Conservation (phyloP, 2,329 filamentous ascomycete species). For the Paradendryphiella salina region DNA sequence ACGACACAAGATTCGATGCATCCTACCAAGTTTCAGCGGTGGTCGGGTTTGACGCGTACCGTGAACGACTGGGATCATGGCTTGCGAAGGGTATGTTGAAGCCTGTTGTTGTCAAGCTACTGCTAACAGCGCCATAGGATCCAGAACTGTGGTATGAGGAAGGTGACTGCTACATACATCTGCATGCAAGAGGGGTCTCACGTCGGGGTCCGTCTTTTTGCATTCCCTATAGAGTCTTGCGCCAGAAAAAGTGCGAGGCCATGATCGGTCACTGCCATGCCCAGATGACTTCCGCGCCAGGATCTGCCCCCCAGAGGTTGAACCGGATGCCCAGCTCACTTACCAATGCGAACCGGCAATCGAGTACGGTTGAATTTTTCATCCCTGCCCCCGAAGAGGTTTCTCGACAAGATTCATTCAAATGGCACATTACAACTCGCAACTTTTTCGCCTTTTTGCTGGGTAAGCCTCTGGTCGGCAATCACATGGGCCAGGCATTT, state of each 20-base stretch:
- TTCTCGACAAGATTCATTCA: conserved; percentile 59
- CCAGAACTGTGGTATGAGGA: conserved; percentile 69
- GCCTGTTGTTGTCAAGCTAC: background rate
- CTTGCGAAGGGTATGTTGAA: conserved; percentile 49
- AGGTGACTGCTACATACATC: conserved; percentile 70
- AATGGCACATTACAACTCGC: conserved; percentile 69
- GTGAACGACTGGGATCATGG: conserved; percentile 50
- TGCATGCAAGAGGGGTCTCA: conserved; percentile 68
- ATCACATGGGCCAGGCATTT: conserved; percentile 65
- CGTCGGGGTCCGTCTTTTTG: conserved; percentile 69
- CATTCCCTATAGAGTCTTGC: conserved; percentile 62
- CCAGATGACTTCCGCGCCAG: conserved; percentile 30
- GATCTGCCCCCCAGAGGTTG: conserved; percentile 10
- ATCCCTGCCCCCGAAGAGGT: conserved; percentile 65
- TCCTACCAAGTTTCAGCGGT: conserved; percentile 36
- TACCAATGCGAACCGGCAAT: conserved; percentile 49
- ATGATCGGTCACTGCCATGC: conserved; percentile 58
- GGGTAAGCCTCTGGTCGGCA: conserved; percentile 67
- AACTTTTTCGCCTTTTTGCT: conserved; percentile 77
- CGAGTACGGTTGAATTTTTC: conserved; percentile 60
- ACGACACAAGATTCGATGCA: conserved; percentile 26
- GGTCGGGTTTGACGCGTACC: conserved; percentile 41
- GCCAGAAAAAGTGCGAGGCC: conserved; percentile 61
- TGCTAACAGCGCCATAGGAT: conserved; percentile 57
- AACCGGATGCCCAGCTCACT: conserved; percentile 25